Evolutionary conservation across 441 rosid species (phyloP).

Genomic region (Erysimum cheiri): DNA sequence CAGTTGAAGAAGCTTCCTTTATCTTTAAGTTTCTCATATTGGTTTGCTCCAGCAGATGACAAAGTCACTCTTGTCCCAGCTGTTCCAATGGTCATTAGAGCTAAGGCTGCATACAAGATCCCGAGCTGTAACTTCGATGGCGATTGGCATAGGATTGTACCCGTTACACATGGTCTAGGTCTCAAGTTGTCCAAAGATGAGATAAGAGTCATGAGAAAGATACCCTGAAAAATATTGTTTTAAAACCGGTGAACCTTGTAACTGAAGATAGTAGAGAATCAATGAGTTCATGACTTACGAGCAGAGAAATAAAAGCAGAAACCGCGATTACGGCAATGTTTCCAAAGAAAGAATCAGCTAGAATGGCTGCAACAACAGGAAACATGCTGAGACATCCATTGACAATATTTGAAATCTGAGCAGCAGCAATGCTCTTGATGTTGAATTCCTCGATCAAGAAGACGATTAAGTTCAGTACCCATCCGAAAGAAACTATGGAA

Average conservation of each 20-base stretch:
- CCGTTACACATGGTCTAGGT: conserved; percentile 46
- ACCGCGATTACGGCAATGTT: conserved; percentile 41
- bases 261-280: neutral
- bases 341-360: conserved; percentile 50
- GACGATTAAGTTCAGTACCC: conserved; percentile 51
- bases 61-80: conserved; percentile 45
- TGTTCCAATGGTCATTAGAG: conserved; percentile 34
- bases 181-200: conserved; percentile 46
- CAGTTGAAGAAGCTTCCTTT: conserved; percentile 60
- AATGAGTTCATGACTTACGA: conserved; percentile 34
- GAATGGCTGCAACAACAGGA: conserved; percentile 48
- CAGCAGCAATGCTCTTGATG: conserved; percentile 49
- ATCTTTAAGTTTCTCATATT: conserved; percentile 47
- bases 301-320: conserved; percentile 45
- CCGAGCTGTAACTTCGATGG: conserved; percentile 52
- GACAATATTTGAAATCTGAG: conserved; percentile 44
- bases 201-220: conserved; percentile 47
- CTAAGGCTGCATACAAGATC: conserved; percentile 48
- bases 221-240: conserved; percentile 44
- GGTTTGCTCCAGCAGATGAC: conserved; percentile 61
- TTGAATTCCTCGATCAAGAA: conserved; percentile 51
- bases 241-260: neutral
- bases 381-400: conserved; percentile 47
- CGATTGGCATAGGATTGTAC: conserved; percentile 42
- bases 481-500: conserved; percentile 40